These are phyloP conservation scores for Teunomyces panamensis DNA, from an alignment of 805 yeast species.

Conservation along the genomic window DNA sequence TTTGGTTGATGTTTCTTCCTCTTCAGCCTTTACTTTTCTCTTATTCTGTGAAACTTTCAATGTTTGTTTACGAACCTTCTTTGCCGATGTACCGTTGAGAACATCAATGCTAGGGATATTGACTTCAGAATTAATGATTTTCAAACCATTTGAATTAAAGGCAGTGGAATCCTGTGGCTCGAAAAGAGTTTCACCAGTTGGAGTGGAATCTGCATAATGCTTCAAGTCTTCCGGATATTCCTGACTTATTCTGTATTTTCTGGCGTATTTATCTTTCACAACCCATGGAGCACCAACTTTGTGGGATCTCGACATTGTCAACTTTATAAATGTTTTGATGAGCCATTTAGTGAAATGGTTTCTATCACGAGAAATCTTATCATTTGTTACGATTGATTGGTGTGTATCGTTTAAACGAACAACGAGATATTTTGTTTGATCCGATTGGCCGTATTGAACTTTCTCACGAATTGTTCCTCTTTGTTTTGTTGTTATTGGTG, in stretches of 20 bases:
- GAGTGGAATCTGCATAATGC: slow-evolving; percentile 34
- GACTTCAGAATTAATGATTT: not conserved
- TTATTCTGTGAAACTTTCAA: not conserved
- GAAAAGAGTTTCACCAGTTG: slow-evolving; percentile 26
- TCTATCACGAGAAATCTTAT: slow-evolving; percentile 77
- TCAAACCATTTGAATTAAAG: not conserved
- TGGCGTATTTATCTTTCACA: slow-evolving; percentile 74
- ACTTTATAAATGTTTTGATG: slow-evolving; percentile 82
- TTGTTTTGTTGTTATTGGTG: slow-evolving; percentile 21
- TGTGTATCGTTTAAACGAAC: slow-evolving; percentile 50
- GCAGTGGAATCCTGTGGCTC: slow-evolving; percentile 9
- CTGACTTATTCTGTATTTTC: slow-evolving; percentile 60
- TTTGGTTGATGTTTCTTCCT: not conserved
- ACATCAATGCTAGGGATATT: not conserved
- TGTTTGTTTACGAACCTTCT: not conserved
- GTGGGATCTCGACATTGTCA: slow-evolving; percentile 70
- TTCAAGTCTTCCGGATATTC: slow-evolving; percentile 56
- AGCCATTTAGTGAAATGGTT: slow-evolving; percentile 85
- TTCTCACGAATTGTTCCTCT: slow-evolving; percentile 78
- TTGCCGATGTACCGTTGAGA: not conserved
- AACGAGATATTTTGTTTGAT: slow-evolving; percentile 62
- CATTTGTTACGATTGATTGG: slow-evolving; percentile 69
- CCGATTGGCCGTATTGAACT: slow-evolving; percentile 64
- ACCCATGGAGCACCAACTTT: slow-evolving; percentile 97
- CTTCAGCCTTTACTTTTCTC: not conserved